Base-by-base conservation (phyloP, 1,139 yeast species). In the Meyerozyma sp. region DNA sequence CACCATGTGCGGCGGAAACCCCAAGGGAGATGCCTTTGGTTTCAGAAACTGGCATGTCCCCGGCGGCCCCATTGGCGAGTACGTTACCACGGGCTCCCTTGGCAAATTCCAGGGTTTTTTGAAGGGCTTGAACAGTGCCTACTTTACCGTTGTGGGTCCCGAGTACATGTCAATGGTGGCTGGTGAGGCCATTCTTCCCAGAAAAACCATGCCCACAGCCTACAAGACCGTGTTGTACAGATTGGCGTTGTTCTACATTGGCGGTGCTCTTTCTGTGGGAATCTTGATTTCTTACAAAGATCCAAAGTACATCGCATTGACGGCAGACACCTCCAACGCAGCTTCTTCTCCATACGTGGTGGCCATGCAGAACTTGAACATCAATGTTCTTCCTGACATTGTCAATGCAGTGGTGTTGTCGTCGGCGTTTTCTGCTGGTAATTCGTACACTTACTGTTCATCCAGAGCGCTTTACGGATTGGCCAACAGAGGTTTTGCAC, bases 1-100 rank as follows among this genome's bases (percentile, higher is more conserved):
- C 48, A 81, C 90, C 11, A 87, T 87, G 95, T 77, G 84, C 45
- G 96, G 96, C 18, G 95, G 94, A 16, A 86, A 86, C 59, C 90
- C 90, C 4, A 53, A 70, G 42, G 76, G 71, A 47, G 85, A 82
- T 57, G 79, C 76, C 1, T 81, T 76, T 59, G 90, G 90, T 0
- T 84, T 84, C 62, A 68, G 87, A 48, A 62, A 81, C 58, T 82
- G 91, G 87, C 60, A 65, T 39, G 70, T 61, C 28, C 61, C 59
- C 9, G 75, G 75, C 10, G 72, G 72, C 9, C 73, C 73, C 16
- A 77, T 85, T 54, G 81, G 79, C 32, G 77, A 74, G 49, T 79
- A 74, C 53, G 63, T 70, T 41, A 69, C 77, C 10, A 67, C 74
- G 0, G 94, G 94, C 0, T 50, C 63, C 7, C 54, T 74, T 6